Evolutionary conservation across 164 flowering plant species (phyloP).

Genomic region (Umbellularia californica): DNA sequence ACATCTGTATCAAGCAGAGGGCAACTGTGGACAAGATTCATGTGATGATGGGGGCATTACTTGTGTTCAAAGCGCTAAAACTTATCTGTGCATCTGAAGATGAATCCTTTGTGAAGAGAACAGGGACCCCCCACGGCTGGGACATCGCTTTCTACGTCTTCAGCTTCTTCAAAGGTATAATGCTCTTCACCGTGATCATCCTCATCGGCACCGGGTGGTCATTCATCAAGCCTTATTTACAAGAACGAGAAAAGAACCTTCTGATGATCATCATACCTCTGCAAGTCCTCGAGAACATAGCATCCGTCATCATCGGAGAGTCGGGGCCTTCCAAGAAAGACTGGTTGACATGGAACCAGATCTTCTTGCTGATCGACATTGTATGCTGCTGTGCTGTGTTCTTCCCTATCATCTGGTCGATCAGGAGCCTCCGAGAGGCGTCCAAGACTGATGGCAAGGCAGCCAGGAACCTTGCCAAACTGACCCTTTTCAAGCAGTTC

Average conservation of each 20-base stretch:
- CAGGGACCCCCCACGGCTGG: slow-evolving; percentile 47
- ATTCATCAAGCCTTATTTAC: slow-evolving; percentile 38
- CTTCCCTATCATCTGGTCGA: slow-evolving; percentile 46
- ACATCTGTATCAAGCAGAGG: slow-evolving; percentile 23
- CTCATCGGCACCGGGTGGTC: slow-evolving; percentile 51
- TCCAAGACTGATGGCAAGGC: slow-evolving; percentile 45
- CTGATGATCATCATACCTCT: slow-evolving; percentile 38
- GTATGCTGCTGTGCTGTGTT: slow-evolving; percentile 34
- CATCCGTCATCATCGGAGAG: slow-evolving; percentile 28
- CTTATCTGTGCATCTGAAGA: slow-evolving; percentile 40
- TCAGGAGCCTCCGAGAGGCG: slow-evolving; percentile 31
- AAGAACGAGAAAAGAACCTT: slow-evolving; percentile 37
- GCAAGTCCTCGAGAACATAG: slow-evolving; percentile 41
- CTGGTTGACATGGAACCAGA: slow-evolving; percentile 42
- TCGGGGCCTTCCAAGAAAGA: slow-evolving; percentile 31
- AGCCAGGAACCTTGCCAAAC: slow-evolving; percentile 31
- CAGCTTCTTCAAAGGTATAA: slow-evolving; percentile 34
- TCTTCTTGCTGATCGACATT: slow-evolving; percentile 32
- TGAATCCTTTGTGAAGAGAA: slow-evolving; percentile 19
- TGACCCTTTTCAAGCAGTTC: slow-evolving; percentile 36
- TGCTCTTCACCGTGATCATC: slow-evolving; percentile 38
- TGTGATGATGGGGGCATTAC: slow-evolving; percentile 32
- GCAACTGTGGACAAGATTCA: slow-evolving; percentile 30
- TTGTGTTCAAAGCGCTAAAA: slow-evolving; percentile 30
- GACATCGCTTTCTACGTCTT: slow-evolving; percentile 36